Percentiles rank a stretch among this genome's conserved stretches.
These are phyloP conservation scores for Picochlorum sp. DNA, from an alignment of 139 green algal genomes.

Conservation along the genomic window DNA sequence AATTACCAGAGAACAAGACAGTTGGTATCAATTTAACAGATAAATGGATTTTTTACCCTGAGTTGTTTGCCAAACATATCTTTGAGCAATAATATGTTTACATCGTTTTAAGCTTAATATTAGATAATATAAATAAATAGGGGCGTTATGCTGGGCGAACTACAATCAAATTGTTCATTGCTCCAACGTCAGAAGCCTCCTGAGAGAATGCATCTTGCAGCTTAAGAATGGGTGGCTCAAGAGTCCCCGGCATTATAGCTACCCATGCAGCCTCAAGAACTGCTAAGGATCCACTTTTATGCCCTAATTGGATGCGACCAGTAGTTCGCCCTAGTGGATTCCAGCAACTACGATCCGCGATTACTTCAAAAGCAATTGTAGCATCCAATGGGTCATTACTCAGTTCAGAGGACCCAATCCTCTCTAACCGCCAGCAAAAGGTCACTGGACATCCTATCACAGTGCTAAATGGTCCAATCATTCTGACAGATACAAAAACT, in stretches of 20 bases:
- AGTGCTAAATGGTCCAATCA: constrained; percentile 37
- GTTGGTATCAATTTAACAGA: constrained; percentile 67
- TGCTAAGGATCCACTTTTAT: constrained; percentile 9
- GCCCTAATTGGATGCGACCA: constrained; percentile 14
- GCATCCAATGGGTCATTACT: too few relatives aligned
- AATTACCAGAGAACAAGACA: constrained; percentile 42
- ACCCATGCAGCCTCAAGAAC: constrained; percentile 39
- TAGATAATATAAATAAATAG: not conserved
- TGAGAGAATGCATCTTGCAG: constrained; percentile 17
- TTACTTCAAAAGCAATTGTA: not conserved
- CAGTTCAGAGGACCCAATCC: constrained; percentile 4
- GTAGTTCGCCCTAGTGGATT: too few relatives aligned
- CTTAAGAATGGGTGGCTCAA: constrained; percentile 30
- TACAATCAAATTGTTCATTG: not conserved
- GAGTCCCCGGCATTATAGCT: constrained; percentile 17
- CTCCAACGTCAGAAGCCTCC: constrained; percentile 3
- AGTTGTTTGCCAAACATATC: too few relatives aligned
- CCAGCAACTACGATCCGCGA: constrained; percentile 6
- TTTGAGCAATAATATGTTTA: not conserved
- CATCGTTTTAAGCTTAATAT: not conserved
- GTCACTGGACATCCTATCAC: constrained; percentile 19
- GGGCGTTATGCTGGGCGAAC: not conserved
- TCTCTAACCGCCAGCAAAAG: constrained; percentile 42
- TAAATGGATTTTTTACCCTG: too few relatives aligned
- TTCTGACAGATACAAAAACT: constrained; percentile 19